Evolutionary conservation across 805 yeast species (phyloP), one percentile per base, ranked within the genome.

Genomic region (Metschnikowia proteae): DNA sequence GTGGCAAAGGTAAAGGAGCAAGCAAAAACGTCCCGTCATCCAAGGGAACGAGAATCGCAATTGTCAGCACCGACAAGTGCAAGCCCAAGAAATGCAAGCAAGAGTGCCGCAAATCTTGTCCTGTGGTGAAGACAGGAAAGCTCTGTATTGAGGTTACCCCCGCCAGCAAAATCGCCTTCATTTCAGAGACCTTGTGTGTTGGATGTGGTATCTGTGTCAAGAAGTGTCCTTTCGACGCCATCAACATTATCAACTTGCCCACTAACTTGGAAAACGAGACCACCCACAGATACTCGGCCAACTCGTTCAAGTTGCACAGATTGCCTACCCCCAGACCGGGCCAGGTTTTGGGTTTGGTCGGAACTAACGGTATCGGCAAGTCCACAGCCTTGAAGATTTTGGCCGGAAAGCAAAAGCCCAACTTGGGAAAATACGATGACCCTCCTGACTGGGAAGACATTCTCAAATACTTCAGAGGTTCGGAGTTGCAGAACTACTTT

Each of bases 171-270:
- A 88, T 94, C 63, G 96, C 98, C 11, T 94, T 91, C 68, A 88
- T 94, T 50, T 88, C 96, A 13, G 99, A 94, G 67, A 88, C 75
- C 35, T 75, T 94, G 65, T 94, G 99, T 79, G 92, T 94, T 61
- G 99, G 99, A 67, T 94, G 99, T 79, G 99, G 99, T 90, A 94
- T 94, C 60, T 94, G 99, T 80, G 96, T 91, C 46, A 94, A 94
- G 71, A 94, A 90, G 68, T 94, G 99, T 73, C 99, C 99, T 29
- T 94, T 94, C 65, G 96, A 92, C 63, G 99, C 99, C 55, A 91
- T 94, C 63, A 86, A 81, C 64, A 94, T 94, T 66, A 94, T 94
- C 75, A 94, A 94, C 66, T 78, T 94, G 67, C 99, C 99, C 56
- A 92, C 98, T 13, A 91, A 94, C 68, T 79, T 94, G 66, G 98